Evolutionary conservation across 331 rosid species (phyloP).

Genomic region (Prunus yedoensis): DNA sequence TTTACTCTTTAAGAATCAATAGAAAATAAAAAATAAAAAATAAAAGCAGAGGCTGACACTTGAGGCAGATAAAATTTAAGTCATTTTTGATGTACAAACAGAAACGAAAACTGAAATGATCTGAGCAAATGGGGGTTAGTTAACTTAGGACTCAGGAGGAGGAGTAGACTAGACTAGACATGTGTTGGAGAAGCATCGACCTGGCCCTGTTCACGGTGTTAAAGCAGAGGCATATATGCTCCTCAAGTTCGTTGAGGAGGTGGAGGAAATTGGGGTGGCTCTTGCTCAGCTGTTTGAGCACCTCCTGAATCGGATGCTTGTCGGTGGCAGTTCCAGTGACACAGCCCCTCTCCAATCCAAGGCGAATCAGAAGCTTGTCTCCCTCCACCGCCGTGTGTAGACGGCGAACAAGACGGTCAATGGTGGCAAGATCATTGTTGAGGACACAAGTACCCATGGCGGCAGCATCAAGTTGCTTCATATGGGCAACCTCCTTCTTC

Average conservation of each 20-base stretch:
- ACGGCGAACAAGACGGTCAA: conserved; percentile 49
- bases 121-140: no score
- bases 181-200: conserved; percentile 39
- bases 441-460: conserved; percentile 41
- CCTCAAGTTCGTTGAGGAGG: conserved; percentile 52
- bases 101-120: no score
- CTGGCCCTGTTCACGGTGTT: conserved; percentile 55
- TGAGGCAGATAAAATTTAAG: no score
- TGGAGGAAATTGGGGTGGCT: conserved; percentile 29
- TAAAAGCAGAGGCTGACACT: no score
- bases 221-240: conserved; percentile 50
- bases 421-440: conserved; percentile 46
- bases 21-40: no score
- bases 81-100: no score
- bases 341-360: conserved; percentile 47
- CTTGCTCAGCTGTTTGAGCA: conserved; percentile 52
- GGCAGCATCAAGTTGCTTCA: conserved; percentile 62
- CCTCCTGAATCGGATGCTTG: conserved; percentile 53
- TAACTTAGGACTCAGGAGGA: no score
- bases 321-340: conserved; percentile 19
- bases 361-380: conserved; percentile 38
- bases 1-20: neutral
- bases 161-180: neutral
- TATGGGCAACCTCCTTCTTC: conserved; percentile 33
- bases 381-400: conserved; percentile 44